A percentile compares a stretch with the other conserved stretches of the same genome.
Conservation (phyloP, 805 yeast species). For the Henningerozyma blattae region DNA sequence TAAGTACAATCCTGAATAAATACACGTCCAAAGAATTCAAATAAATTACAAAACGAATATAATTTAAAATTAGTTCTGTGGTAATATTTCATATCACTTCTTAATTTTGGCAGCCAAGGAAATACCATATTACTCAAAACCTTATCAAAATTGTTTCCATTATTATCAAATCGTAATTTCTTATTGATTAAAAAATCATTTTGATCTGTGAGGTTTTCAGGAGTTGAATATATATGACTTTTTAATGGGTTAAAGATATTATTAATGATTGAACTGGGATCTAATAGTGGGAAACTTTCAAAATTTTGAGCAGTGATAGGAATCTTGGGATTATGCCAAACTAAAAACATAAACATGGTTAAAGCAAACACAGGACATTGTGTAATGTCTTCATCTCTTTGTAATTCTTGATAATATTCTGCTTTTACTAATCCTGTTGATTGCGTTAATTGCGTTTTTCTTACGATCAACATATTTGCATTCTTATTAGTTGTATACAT, state of each 20-base stretch:
- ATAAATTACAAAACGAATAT: constrained; percentile 21
- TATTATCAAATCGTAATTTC: no score
- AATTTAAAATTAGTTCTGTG: constrained; percentile 23
- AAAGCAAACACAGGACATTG: constrained; percentile 23
- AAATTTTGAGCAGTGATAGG: constrained; percentile 14
- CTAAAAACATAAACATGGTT: constrained; percentile 19
- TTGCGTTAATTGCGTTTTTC: no score
- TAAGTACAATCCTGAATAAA: constrained; percentile 19
- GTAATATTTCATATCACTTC: constrained; percentile 14
- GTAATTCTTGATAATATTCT: neutral
- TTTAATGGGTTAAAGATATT: no score
- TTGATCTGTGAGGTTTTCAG: no score
- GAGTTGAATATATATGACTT: no score
- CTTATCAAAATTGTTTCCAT: neutral
- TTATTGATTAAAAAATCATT: no score
- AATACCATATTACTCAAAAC: constrained; percentile 18
- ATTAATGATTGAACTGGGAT: constrained; percentile 2
- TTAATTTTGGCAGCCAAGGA: constrained; percentile 22
- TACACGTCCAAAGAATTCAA: constrained; percentile 19
- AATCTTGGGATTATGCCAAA: constrained; percentile 18
- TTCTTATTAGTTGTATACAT: constrained; percentile 1
- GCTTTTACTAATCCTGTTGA: no score
- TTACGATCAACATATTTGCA: neutral
- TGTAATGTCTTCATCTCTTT: constrained; percentile 11
- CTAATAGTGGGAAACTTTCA: constrained; percentile 11